Base-by-base conservation (phyloP, 257 asterid species). In the Coffea eugenioides region DNA sequence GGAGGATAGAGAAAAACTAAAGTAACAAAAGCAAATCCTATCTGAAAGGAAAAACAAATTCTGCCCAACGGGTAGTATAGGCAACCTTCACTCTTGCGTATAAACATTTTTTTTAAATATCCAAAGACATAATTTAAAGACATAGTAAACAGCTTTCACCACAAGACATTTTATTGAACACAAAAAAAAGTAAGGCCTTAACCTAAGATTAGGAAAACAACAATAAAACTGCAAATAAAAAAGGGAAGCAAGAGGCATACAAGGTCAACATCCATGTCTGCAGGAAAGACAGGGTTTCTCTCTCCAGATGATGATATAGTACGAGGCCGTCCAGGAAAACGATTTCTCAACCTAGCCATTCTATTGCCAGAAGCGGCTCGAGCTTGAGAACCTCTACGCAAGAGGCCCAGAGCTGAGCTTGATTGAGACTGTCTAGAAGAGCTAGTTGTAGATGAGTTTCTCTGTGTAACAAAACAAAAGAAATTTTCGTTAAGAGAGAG, bases 241-340 rank as follows among this genome's bases (percentile, higher is more conserved):
- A 61, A 68, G 56, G 15, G 73, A 80, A 83, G 41, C 74, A 77
- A 67, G 21, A 83, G 57, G 68, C 70, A 74, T 92, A 95, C 99
- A 95, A 82, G 77, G 73, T 93, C 99, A 31, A 93, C 78, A 87
- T 95, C 97, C 98, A 95, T 92, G 82, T 82, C 88, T 70, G 90
- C 82, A 43, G 97, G 97, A 86, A 95, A 95, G 52, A 90, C 4
- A 67, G 97, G 82, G 76, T 82, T 75, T 83, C 91, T 84, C 77
- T 82, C 89, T 79, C 84, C 75, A 27, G 91, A 64, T 71, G 90
- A 76, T 67, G 74, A 77, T 73, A 90, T 10, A 51, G 97, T 78
- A 54, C 91, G 93, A 66, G 96, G 87, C 51, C 79, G 91, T 80
- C 95, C 96, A 52, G 92, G 95, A 88, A 93, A 90, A 84, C 91